Percentiles rank a stretch among this genome's conserved stretches.
These are phyloP conservation scores for Alternaria gaisen DNA, from an alignment of 2,329 filamentous ascomycete genomes.

Conservation along the genomic window DNA sequence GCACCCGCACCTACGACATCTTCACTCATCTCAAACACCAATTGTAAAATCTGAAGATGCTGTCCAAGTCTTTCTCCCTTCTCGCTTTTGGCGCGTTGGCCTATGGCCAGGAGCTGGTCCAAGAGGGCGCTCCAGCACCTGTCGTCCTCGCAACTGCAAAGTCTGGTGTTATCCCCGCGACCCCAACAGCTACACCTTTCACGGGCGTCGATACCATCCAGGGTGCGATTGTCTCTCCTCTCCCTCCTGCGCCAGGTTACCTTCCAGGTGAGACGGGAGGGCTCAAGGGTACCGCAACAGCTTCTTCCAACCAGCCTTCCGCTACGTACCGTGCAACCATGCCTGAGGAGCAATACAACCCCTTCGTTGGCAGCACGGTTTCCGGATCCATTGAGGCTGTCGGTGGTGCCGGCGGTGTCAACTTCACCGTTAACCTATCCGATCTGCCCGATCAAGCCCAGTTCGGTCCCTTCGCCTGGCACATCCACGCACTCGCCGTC, in stretches of 20 bases:
- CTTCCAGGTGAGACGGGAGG: conserved; percentile 20
- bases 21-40: neutral
- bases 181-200: conserved; percentile 29
- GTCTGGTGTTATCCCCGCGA: conserved; percentile 32
- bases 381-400: conserved; percentile 45
- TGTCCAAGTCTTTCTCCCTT: conserved; percentile 13
- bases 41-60: conserved; percentile 2
- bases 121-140: conserved; percentile 28
- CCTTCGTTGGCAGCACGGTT: conserved; percentile 29
- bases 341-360: conserved; percentile 33
- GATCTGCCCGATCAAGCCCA: conserved; percentile 45
- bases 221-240: conserved; percentile 36
- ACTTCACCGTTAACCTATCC: conserved; percentile 50
- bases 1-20: neutral
- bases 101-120: conserved; percentile 26
- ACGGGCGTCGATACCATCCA: conserved; percentile 35
- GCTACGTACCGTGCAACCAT: conserved; percentile 36
- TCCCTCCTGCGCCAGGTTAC: conserved; percentile 33
- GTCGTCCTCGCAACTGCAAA: conserved; percentile 30
- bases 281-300: conserved; percentile 31
- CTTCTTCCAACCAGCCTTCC: conserved; percentile 29
- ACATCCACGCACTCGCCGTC: conserved; percentile 52
- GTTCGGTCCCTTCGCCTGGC: conserved; percentile 43
- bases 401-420: conserved; percentile 43
- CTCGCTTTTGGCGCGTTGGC: conserved; percentile 22